These are phyloP conservation scores for Calocybe cyanea DNA, from an alignment of 768 basidiomycete genomes.

Conservation along the genomic window DNA sequence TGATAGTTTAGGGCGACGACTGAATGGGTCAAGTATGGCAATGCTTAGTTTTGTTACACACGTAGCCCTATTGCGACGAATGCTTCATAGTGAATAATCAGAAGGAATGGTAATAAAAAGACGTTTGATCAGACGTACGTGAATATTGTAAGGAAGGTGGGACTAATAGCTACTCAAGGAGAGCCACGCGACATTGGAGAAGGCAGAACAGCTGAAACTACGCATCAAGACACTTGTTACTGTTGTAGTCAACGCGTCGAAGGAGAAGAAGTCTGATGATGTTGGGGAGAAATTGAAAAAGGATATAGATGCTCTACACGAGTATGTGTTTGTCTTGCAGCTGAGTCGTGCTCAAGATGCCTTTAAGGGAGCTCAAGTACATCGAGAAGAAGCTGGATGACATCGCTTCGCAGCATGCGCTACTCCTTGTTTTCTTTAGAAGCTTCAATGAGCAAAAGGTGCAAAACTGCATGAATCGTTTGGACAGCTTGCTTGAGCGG, in stretches of 20 bases:
- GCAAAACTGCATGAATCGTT: constrained; percentile 1
- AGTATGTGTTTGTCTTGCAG: constrained; percentile 3
- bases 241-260: constrained; percentile 5
- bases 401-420: neutral
- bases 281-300: neutral
- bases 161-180: neutral
- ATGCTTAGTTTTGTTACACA: constrained; percentile 98
- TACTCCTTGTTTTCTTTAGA: constrained; percentile 5
- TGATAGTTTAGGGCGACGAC: constrained; percentile 75
- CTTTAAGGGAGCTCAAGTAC: constrained; percentile 3
- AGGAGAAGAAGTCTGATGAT: constrained; percentile 4
- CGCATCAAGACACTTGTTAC: constrained; percentile 5
- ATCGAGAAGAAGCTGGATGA: constrained; percentile 3
- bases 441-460: constrained; percentile 1
- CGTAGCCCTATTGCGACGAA: constrained; percentile 99
- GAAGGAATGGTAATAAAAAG: neutral
- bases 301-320: constrained; percentile 1
- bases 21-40: constrained; percentile 98
- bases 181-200: constrained; percentile 4
- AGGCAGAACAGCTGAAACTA: constrained; percentile 6
- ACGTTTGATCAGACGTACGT: neutral
- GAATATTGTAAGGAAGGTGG: constrained; percentile 8
- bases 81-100: neutral
- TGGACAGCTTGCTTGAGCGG: constrained; percentile 1
- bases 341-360: too few relatives aligned